Evolutionary conservation across 73 alveolate species (phyloP), one percentile per base, ranked within the genome.

Genomic region (Paramecium caudatum): DNA sequence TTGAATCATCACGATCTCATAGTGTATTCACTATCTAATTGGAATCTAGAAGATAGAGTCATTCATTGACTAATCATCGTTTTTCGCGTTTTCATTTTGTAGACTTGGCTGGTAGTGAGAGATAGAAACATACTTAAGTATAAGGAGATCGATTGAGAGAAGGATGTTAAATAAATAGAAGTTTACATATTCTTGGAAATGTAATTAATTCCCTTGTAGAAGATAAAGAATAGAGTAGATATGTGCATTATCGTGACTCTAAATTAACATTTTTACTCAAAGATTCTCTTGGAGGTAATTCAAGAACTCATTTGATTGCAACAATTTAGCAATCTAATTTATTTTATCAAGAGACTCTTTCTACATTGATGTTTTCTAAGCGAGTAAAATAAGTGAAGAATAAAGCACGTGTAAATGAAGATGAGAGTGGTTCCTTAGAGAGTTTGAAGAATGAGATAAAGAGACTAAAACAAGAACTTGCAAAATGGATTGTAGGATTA

Each of bases 91-190:
- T 98, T 47, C 98, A 96, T 82, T 97, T 98, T 90, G 99, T 98
- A 3, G 99, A 98, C 93, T 91, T 98, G 85, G 99, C 99, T 10
- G 99, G 99, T 43, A 93, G 98, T 94, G 99, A 98, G 91, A 95
- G 98, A 88, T 94, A 96, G 25, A 97, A 98, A 61, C 95, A 97
- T 49, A 93, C 98, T 16, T 95, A 98, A 23, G 99, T 98, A 27
- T 86, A 94, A 47, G 97, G 97, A 3, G 96, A 93, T 34, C 94
- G 97, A 41, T 92, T 95, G 13, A 94, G 97, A 55, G 99, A 98
- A 93, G 98, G 99, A n/a, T 97, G 98, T 34, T 91, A 95, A 34
- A 98, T 98, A 43, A 98, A 98, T 90, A 97, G 96, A 83, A 96
- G 98, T 25, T 95, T 98, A 30, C 92, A 96, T 43, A 94, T 97